Base-by-base conservation (phyloP, 306 rosid species). In the Lathyrus tuberosus region DNA sequence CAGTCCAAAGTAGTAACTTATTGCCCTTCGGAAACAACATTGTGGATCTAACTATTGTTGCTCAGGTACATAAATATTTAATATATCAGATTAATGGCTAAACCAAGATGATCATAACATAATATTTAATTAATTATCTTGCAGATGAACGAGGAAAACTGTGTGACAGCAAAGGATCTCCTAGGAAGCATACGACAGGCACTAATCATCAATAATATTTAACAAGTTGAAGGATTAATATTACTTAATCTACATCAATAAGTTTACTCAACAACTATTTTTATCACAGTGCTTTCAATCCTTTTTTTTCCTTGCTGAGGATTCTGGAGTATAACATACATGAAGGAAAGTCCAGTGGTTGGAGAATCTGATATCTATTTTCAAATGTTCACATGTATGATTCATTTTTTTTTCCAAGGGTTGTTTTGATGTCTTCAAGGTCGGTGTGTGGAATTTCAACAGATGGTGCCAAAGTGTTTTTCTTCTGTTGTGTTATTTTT, bases 141-240 rank as follows among this genome's bases (percentile, higher is more conserved):
- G 76, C 82, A 93, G 98, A 88, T 86, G 92, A 85, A 90, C 30
- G 74, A 35, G 47, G 94, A 81, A 38, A 83, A 66, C 62, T 40
- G 71, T 73, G 74, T 85, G 79, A 78, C 82, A 33, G 81, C 81
- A 38, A 85, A 73, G 78, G 94, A 93, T 61, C 76, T 90, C 2
- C 71, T 82, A 4, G 71, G 70, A 62, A 82, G 75, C 43, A 74
- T 90, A 31, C 76, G 88, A 56, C 73, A 78, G 60, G 79, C 83
- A 66, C 48, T 57, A n/a, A 10, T 24, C 30, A 1, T 51, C 30
- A 5, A 10, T 1, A 46, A 14, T n/a, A 47, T 6, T 47, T 47
- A 48, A 53, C 56, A 17, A 22, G 42, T 54, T 79, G 4, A 41
- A 43, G 12, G 37, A 64, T 40, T 9, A 31, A 44, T 57, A 57